These are phyloP conservation scores for Eucalyptus polybractea DNA, from an alignment of 345 rosid genomes.

Conservation along the genomic window DNA sequence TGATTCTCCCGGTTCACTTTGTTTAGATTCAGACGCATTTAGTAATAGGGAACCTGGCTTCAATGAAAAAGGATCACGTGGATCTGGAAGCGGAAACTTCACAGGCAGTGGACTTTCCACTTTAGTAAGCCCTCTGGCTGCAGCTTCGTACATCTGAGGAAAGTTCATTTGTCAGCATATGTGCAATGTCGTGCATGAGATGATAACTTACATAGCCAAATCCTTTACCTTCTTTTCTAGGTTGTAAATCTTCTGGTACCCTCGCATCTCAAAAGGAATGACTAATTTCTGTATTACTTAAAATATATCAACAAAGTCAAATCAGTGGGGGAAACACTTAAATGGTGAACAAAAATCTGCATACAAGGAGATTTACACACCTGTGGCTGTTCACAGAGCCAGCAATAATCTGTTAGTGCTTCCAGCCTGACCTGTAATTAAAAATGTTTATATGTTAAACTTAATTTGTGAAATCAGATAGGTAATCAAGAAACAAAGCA, in stretches of 20 bases:
- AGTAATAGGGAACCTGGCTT: not conserved
- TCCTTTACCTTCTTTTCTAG: constrained; percentile 69
- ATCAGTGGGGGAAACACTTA: rapidly evolving
- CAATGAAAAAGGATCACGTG: not conserved
- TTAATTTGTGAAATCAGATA: not conserved
- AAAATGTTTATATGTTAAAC: not conserved
- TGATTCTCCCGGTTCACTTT: constrained; percentile 19
- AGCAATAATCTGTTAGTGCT: constrained; percentile 72
- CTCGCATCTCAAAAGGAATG: constrained; percentile 86
- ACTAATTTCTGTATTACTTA: constrained; percentile 12
- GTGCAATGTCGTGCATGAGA: not conserved
- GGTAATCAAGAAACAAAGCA: too few relatives aligned
- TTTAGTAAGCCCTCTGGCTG: constrained; percentile 57
- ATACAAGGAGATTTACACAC: constrained; percentile 1
- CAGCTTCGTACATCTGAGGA: constrained; percentile 54
- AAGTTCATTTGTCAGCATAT: not conserved
- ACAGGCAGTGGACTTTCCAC: constrained; percentile 37
- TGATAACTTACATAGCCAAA: not conserved
- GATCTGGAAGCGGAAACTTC: constrained; percentile 63
- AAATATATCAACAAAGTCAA: too few relatives aligned
- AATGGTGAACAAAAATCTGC: too few relatives aligned
- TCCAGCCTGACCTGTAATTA: constrained; percentile 60
- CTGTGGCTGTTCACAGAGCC: constrained; percentile 86
- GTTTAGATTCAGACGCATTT: constrained; percentile 4
- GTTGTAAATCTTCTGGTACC: constrained; percentile 64